Conservation (phyloP, 2,329 filamentous ascomycete genomes). For the Cyclaneusma minus region DNA sequence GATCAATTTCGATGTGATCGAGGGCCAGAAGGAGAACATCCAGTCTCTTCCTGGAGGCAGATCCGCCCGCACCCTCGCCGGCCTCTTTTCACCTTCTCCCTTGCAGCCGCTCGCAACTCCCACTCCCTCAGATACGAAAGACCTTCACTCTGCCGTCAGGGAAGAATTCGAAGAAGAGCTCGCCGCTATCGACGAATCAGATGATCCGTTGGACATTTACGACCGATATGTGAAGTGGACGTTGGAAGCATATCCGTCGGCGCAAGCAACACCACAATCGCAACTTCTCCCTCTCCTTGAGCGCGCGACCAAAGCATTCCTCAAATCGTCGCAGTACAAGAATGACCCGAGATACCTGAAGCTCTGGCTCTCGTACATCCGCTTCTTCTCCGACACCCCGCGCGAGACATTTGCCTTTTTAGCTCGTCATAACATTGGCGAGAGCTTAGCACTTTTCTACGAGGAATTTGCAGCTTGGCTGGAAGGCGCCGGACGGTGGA, state of each 20-base stretch:
- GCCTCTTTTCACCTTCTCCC: conserved; percentile 58
- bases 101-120: conserved; percentile 42
- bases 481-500: conserved; percentile 69
- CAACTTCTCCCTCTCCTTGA: conserved; percentile 80
- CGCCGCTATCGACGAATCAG: conserved; percentile 62
- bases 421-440: conserved; percentile 75
- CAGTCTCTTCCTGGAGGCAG: conserved; percentile 78
- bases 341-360: conserved; percentile 91
- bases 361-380: conserved; percentile 87
- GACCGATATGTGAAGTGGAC: conserved; percentile 98
- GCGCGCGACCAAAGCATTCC: conserved; percentile 80
- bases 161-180: conserved; percentile 80
- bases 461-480: conserved; percentile 94
- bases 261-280: conserved; percentile 83
- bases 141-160: conserved; percentile 64
- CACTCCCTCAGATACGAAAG: conserved; percentile 57
- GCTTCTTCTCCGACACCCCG: conserved; percentile 82
- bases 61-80: conserved; percentile 76
- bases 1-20: conserved; percentile 80
- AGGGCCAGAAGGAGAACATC: conserved; percentile 96
- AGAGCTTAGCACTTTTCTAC: conserved; percentile 80
- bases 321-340: conserved; percentile 74
- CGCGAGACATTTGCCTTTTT: conserved; percentile 87
- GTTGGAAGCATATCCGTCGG: conserved; percentile 82
- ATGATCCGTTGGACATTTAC: conserved; percentile 90